Conservation (phyloP, 2,329 filamentous ascomycete genomes). For the Aspergillus pseudoviridinutans region DNA sequence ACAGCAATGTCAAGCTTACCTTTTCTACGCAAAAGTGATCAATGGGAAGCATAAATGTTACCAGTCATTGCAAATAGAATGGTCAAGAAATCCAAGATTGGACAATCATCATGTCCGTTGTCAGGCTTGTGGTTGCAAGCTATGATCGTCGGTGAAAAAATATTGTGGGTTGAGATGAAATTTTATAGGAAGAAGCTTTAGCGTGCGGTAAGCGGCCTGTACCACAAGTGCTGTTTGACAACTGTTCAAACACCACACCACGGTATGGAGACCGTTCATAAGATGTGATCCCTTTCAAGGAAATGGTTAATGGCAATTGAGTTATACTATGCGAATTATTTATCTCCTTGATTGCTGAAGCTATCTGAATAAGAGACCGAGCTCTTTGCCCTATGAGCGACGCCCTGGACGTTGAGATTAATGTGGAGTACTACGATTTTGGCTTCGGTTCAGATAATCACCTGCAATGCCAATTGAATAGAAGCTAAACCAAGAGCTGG, state of each 20-base stretch:
- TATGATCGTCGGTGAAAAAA: conserved; percentile 14
- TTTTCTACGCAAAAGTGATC: too few species aligned
- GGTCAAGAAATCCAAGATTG: neutral
- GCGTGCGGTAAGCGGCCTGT: conserved; percentile 11
- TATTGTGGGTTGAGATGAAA: conserved; percentile 15
- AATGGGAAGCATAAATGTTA: too few species aligned
- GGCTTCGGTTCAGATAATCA: neutral
- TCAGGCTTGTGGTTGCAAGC: conserved; percentile 14
- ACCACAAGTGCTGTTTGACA: conserved; percentile 16
- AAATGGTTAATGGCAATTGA: too few species aligned
- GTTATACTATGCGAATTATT: neutral
- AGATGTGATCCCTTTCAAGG: neutral
- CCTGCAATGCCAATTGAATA: too few species aligned
- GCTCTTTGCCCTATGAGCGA: neutral
- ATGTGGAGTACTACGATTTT: neutral
- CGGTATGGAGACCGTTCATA: too few species aligned
- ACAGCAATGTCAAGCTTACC: too few species aligned
- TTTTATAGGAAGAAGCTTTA: conserved; percentile 14
- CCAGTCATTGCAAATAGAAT: too few species aligned
- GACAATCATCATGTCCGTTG: neutral
- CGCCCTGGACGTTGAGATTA: neutral
- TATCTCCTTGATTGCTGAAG: neutral
- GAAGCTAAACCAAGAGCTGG: neutral
- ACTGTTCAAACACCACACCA: conserved; percentile 8
- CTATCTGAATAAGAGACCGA: neutral